phyloP scores from a whole-genome alignment of 345 rosid species.

The Pistacia integerrima region DNA sequence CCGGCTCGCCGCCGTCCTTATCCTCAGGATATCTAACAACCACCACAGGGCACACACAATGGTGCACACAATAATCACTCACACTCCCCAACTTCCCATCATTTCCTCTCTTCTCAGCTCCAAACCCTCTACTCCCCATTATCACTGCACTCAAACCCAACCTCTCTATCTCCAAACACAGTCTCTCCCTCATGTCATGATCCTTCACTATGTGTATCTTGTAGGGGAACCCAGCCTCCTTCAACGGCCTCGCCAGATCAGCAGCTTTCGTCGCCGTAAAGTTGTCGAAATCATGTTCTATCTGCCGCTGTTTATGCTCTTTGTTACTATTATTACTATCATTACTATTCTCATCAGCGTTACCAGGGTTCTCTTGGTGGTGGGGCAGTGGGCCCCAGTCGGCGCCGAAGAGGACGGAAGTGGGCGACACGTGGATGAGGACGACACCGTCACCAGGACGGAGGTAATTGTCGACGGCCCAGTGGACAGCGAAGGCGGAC shows the following conservation, averaged over 20 bases:
- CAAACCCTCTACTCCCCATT: constrained; percentile 89
- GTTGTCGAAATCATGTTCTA: constrained; percentile 75
- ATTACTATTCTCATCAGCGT: neutral
- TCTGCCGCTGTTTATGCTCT: constrained; percentile 33
- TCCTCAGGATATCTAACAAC: constrained; percentile 84
- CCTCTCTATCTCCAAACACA: constrained; percentile 87
- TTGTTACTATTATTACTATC: neutral
- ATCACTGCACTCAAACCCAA: constrained; percentile 74
- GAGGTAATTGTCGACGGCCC: constrained; percentile 87
- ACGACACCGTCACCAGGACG: constrained; percentile 94
- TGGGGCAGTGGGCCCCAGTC: constrained; percentile 95
- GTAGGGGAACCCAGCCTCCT: constrained; percentile 79
- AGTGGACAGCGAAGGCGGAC: constrained; percentile 78
- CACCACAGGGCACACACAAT: constrained; percentile 86
- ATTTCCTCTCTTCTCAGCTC: constrained; percentile 75
- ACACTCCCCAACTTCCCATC: constrained; percentile 90
- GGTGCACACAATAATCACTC: constrained; percentile 92
- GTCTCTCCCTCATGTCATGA: constrained; percentile 96
- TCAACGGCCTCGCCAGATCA: constrained; percentile 82
- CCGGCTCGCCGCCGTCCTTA: constrained; percentile 44
- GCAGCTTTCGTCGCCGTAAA: constrained; percentile 65
- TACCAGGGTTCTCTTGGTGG: constrained; percentile 26
- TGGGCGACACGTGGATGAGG: constrained; percentile 95
- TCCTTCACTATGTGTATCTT: constrained; percentile 93
- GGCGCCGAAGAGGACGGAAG: constrained; percentile 94